Conservation (phyloP, 805 yeast genomes). For the Dipodascus albidus region DNA sequence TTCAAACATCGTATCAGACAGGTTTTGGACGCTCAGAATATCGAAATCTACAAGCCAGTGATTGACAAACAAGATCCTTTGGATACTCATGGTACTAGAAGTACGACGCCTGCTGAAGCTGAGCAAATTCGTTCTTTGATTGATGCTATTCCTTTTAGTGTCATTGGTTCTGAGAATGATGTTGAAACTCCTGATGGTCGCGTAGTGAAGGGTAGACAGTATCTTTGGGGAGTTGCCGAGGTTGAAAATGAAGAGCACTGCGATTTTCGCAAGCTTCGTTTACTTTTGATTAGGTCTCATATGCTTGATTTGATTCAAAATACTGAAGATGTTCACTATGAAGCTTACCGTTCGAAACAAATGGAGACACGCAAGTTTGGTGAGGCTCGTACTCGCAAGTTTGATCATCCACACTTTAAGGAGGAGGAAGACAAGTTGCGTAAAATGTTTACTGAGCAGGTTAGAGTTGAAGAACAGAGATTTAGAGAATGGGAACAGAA, state of each 20-base stretch:
- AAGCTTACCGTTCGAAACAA: constrained; percentile 49
- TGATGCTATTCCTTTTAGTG: constrained; percentile 51
- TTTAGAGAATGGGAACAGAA: constrained; percentile 98
- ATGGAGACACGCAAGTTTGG: constrained; percentile 38
- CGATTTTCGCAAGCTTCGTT: constrained; percentile 58
- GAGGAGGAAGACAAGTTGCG: constrained; percentile 93
- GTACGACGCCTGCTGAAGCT: constrained; percentile 7
- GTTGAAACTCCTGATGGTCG: constrained; percentile 34
- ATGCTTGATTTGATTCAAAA: constrained; percentile 69
- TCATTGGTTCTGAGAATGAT: constrained; percentile 54
- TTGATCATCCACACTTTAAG: constrained; percentile 81
- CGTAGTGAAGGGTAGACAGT: constrained; percentile 59
- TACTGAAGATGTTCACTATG: constrained; percentile 64
- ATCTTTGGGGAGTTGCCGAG: constrained; percentile 81
- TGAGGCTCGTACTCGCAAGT: constrained; percentile 25
- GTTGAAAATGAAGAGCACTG: constrained; percentile 69
- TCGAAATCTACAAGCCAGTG: constrained; percentile 43
- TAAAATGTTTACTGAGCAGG: constrained; percentile 92
- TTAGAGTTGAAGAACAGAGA: constrained; percentile 91
- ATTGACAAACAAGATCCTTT: constrained; percentile 28
- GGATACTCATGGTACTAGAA: constrained; percentile 16
- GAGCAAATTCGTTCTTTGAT: constrained; percentile 14
- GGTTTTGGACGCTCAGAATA: constrained; percentile 41
- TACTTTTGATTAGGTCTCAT: constrained; percentile 53
- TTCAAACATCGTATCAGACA: constrained; percentile 44